Percentiles rank a stretch among this genome's conserved stretches.
Evolutionary conservation across 805 yeast genomes (phyloP).

Genomic region (Schizosaccharomyces pombe): DNA sequence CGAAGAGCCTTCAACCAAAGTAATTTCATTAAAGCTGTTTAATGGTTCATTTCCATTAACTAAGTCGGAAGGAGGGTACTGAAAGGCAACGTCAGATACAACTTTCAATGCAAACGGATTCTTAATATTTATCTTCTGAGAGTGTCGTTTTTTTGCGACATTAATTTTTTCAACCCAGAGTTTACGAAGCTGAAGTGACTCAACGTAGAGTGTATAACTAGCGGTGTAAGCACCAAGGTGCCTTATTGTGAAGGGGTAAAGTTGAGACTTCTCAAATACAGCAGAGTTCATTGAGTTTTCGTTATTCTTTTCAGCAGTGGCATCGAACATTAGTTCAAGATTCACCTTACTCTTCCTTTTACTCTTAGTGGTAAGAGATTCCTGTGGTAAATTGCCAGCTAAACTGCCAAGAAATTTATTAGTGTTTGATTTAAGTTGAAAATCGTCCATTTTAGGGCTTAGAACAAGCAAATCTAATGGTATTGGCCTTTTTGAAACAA

Average conservation of each 20-base stretch:
- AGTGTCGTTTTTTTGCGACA: constrained; percentile 22
- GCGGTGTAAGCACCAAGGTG: background rate
- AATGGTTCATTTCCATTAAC: constrained; percentile 6
- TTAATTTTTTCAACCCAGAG: constrained; percentile 34
- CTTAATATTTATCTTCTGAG: constrained; percentile 16
- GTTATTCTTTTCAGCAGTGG: background rate
- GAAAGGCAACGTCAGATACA: constrained; percentile 36
- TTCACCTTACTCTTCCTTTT: background rate
- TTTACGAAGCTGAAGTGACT: constrained; percentile 22
- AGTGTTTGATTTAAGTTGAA: constrained; percentile 11
- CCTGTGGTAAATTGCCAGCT: constrained; percentile 6
- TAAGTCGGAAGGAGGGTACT: constrained; percentile 26
- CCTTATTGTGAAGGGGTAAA: background rate
- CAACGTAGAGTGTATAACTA: constrained; percentile 15
- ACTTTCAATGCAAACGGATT: constrained; percentile 34
- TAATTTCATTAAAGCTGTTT: constrained; percentile 20
- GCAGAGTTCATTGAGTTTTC: background rate
- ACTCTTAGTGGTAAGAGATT: background rate
- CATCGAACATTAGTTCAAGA: background rate
- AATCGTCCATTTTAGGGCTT: constrained; percentile 21
- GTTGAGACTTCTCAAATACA: background rate
- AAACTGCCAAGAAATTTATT: constrained; percentile 12
- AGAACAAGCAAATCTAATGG: constrained; percentile 34
- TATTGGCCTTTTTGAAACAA: constrained; percentile 14
- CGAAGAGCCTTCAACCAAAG: constrained; percentile 17